These are phyloP conservation scores for Thalassiosira mediterranea DNA, from an alignment of 352 stramenopile genomes.

Conservation along the genomic window DNA sequence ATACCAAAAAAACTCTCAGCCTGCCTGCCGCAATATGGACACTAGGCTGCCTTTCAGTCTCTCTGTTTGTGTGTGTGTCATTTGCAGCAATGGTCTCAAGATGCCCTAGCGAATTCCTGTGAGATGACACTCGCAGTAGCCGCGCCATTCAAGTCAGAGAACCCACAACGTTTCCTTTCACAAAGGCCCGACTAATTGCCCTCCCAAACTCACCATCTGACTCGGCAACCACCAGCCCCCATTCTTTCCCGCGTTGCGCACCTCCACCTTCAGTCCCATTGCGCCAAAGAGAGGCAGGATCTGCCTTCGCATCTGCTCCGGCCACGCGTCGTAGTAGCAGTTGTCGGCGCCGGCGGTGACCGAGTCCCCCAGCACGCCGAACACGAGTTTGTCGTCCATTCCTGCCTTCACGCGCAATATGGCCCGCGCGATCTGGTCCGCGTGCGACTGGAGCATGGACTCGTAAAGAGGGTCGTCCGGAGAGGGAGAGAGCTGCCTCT, in stretches of 20 bases:
- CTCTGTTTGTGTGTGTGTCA: no score
- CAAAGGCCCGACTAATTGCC: background rate
- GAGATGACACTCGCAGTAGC: no score
- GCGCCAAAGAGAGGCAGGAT: background rate
- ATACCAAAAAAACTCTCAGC: no score
- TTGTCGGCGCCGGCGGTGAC: conserved; percentile 17
- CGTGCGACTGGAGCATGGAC: conserved; percentile 14
- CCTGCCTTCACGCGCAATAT: conserved; percentile 11
- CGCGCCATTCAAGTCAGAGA: no score
- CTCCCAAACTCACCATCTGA: conserved; percentile 25
- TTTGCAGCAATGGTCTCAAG: no score
- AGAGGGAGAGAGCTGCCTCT: conserved; percentile 4
- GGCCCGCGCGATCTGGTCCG: conserved; percentile 14
- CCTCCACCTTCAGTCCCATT: conserved; percentile 13
- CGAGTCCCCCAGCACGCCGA: conserved; percentile 9
- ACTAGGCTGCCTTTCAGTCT: no score
- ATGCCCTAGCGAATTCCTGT: no score
- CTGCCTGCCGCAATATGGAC: no score
- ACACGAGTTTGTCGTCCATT: background rate
- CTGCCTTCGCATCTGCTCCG: conserved; percentile 7
- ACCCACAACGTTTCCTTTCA: background rate
- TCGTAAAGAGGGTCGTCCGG: conserved; percentile 11
- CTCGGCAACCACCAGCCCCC: conserved; percentile 7
- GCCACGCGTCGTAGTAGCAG: conserved; percentile 21
- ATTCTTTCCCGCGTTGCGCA: conserved; percentile 29